Conservation (phyloP, 495 filamentous ascomycete species). For the Trichoderma asperelloides region DNA sequence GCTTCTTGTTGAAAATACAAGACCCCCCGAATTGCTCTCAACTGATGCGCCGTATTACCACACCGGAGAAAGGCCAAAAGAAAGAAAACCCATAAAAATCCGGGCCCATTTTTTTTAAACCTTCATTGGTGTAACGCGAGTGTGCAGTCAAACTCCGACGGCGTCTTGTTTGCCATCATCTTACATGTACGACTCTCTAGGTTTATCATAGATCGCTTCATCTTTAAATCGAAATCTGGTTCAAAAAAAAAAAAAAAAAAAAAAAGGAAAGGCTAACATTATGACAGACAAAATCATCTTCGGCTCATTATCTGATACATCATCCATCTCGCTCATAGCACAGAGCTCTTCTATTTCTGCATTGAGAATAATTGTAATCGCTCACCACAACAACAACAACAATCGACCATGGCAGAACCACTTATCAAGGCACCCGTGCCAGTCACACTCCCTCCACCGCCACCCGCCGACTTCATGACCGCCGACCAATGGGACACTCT, state of each 20-base stretch:
- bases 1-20: no score
- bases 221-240: background rate
- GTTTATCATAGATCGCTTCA: background rate
- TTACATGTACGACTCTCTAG: background rate
- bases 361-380: background rate
- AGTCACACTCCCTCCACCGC: background rate
- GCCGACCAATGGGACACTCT: constrained; percentile 4
- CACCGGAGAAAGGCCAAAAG: no score
- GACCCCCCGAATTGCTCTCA: no score
- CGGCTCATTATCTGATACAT: no score
- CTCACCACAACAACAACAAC: background rate
- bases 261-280: background rate
- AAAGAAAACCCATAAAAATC: no score
- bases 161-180: background rate
- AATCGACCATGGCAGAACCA: background rate
- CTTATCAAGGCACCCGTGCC: background rate
- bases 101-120: no score
- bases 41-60: no score
- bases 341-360: no score
- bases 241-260: background rate
- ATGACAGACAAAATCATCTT: background rate
- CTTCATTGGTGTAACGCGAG: background rate
- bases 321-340: no score
- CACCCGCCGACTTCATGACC: constrained; percentile 7
- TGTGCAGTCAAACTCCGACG: background rate